phyloP scores from a whole-genome alignment of 805 yeast genomes.

The Ogataea angusta region DNA sequence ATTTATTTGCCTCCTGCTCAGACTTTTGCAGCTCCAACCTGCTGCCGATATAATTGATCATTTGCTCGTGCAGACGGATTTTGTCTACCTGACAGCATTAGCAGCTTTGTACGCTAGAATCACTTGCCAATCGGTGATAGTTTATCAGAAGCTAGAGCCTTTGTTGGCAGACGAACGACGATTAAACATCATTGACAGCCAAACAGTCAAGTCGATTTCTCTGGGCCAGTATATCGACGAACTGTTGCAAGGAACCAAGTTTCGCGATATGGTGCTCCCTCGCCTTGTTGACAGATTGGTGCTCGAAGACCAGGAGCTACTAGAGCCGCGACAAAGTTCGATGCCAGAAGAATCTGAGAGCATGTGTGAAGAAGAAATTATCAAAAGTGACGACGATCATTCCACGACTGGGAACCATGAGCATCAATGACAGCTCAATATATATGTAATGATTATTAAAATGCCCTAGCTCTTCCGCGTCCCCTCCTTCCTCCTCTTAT shows the following conservation, averaged over 20 bases:
- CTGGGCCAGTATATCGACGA: constrained; percentile 77
- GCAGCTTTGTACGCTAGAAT: constrained; percentile 62
- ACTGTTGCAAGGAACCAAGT: constrained; percentile 52
- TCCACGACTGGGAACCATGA: too few relatives aligned
- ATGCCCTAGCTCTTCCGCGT: constrained; percentile 32
- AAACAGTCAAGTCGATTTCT: constrained; percentile 42
- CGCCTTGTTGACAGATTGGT: constrained; percentile 43
- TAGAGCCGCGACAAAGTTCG: constrained; percentile 39
- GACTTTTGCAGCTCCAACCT: constrained; percentile 77
- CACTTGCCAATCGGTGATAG: constrained; percentile 41
- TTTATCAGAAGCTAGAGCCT: constrained; percentile 52
- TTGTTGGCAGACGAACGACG: constrained; percentile 66
- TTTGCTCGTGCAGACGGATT: constrained; percentile 58
- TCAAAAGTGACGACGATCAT: constrained; percentile 6
- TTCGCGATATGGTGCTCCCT: constrained; percentile 74
- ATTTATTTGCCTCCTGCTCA: constrained; percentile 72
- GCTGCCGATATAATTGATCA: constrained; percentile 50
- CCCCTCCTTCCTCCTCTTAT: constrained; percentile 31
- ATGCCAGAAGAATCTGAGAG: constrained; percentile 34
- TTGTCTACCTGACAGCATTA: constrained; percentile 74
- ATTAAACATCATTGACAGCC: constrained; percentile 46
- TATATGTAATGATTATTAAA: constrained; percentile 15
- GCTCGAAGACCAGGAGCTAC: constrained; percentile 41
- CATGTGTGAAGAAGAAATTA: constrained; percentile 14
- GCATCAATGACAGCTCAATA: background rate